A percentile compares a stretch with the other conserved stretches of the same genome.
Evolutionary conservation across 2,329 filamentous ascomycete genomes (phyloP).

Genomic region (Fusarium papillatum): DNA sequence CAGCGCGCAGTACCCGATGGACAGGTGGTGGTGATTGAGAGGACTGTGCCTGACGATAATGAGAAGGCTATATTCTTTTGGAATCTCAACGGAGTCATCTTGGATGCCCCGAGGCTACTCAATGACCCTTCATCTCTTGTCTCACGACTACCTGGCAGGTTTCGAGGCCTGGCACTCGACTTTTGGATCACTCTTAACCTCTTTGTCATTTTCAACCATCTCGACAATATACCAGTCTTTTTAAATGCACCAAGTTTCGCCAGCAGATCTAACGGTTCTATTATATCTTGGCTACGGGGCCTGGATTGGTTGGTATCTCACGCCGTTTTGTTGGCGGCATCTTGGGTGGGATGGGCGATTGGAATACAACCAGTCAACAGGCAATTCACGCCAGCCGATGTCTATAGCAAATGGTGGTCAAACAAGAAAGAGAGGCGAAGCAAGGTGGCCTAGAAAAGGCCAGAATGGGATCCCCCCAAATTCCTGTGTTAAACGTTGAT

Average conservation of each 20-base stretch:
- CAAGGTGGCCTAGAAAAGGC: background rate
- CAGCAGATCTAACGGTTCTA: rapidly evolving
- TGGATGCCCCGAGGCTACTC: conserved; percentile 39
- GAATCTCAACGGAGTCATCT: conserved; percentile 60
- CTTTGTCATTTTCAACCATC: conserved; percentile 42
- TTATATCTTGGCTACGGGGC: background rate
- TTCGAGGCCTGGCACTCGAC: conserved; percentile 37
- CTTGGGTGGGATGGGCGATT: conserved; percentile 1
- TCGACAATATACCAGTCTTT: conserved; percentile 50
- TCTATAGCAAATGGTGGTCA: background rate
- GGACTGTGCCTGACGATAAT: conserved; percentile 60
- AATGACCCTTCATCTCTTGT: background rate
- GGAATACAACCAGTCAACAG: conserved; percentile 6
- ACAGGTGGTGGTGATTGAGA: conserved; percentile 58
- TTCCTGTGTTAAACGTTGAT: background rate
- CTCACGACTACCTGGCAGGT: conserved; percentile 10
- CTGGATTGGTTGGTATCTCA: conserved; percentile 13
- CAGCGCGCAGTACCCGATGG: conserved; percentile 50
- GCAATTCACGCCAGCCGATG: conserved; percentile 15
- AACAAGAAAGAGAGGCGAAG: background rate
- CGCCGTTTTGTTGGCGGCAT: background rate
- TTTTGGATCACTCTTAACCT: conserved; percentile 47
- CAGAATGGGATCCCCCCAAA: background rate
- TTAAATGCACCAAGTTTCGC: conserved; percentile 14
- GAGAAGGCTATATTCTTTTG: conserved; percentile 63